These are phyloP conservation scores for Calocera cornea DNA, from an alignment of 768 basidiomycete genomes.

Conservation along the genomic window DNA sequence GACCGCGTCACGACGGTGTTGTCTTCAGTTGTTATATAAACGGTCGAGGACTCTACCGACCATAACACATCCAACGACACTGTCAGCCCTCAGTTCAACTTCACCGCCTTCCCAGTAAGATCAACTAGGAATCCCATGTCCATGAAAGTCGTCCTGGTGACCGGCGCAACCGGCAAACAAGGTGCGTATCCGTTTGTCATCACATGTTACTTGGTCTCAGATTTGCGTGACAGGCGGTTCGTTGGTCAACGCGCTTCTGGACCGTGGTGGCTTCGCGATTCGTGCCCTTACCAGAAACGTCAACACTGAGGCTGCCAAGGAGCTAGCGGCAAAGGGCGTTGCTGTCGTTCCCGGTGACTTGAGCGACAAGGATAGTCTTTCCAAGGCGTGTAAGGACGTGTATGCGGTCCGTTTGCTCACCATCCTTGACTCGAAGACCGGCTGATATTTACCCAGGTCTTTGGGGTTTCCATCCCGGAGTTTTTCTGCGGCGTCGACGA, in stretches of 20 bases:
- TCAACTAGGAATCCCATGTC: not conserved
- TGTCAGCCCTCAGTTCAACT: not conserved
- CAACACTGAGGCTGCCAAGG: not conserved
- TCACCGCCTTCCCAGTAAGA: not conserved
- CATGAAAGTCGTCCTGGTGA: not conserved
- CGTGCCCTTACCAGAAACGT: not conserved
- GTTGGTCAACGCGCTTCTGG: not conserved
- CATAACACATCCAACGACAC: too few species aligned
- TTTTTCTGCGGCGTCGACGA: not conserved
- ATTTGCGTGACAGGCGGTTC: not conserved
- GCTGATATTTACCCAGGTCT: not conserved
- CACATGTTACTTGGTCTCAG: not conserved
- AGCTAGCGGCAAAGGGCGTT: not conserved
- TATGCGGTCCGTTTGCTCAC: not conserved
- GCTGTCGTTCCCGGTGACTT: not conserved
- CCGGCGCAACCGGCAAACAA: not conserved
- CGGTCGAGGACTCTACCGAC: too few species aligned
- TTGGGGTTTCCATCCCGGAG: not conserved
- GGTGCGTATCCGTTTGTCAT: not conserved
- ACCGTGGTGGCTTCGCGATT: not conserved
- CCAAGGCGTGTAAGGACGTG: not conserved
- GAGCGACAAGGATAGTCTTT: not conserved
- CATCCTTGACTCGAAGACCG: not conserved
- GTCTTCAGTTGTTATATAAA: too few species aligned
- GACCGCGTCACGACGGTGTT: too few species aligned